Percentiles rank a stretch among this genome's conserved stretches.
These are phyloP conservation scores for Yamadazyma oceani DNA, from an alignment of 1,139 yeast species.

Conservation along the genomic window DNA sequence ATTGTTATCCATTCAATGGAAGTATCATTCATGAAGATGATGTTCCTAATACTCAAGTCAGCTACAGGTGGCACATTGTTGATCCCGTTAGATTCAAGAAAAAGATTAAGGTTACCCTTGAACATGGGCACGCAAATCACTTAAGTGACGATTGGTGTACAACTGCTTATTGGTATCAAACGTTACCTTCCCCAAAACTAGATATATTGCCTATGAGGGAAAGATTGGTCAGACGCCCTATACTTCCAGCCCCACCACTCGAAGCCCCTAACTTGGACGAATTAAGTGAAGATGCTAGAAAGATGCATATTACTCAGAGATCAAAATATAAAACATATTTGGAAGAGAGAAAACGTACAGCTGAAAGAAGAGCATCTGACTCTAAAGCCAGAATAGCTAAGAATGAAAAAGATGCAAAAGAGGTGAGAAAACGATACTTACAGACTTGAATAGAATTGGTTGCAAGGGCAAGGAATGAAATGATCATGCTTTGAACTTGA, in stretches of 20 bases:
- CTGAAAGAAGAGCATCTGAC: conserved; percentile 1
- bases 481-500: no score
- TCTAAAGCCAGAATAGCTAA: background rate
- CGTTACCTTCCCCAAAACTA: conserved; percentile 4
- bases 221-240: conserved; percentile 3
- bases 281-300: background rate
- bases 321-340: background rate
- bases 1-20: conserved; percentile 3
- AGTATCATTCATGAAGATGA: conserved; percentile 5
- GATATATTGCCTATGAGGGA: background rate
- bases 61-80: conserved; percentile 5
- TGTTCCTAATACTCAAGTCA: conserved; percentile 5
- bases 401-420: background rate
- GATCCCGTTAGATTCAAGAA: conserved; percentile 6
- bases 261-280: conserved; percentile 1
- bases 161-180: conserved; percentile 7
- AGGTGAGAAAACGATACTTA: background rate
- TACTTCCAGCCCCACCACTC: background rate
- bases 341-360: background rate
- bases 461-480: no score
- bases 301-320: conserved; percentile 1
- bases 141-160: conserved; percentile 6
- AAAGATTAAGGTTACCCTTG: conserved; percentile 5
- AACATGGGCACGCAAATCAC: conserved; percentile 6
- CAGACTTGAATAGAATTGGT: no score